phyloP scores from a whole-genome alignment of 352 stramenopile species.

The Globisporangium carolinianum region DNA sequence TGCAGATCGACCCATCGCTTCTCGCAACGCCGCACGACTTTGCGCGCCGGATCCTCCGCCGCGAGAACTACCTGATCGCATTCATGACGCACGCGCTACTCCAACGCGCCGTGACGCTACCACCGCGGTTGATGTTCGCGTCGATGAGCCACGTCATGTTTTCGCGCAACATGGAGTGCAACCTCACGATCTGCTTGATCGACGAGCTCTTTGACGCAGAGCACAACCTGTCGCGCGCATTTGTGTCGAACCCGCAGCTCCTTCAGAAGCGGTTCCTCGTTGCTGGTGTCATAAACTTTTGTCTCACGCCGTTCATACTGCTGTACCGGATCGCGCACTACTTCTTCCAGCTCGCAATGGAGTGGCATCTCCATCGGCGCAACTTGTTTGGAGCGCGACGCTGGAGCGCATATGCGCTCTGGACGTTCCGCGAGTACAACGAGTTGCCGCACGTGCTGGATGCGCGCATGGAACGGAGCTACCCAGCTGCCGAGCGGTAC shows the following conservation, averaged over 20 bases:
- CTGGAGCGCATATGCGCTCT: conserved; percentile 88
- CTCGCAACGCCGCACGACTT: conserved; percentile 84
- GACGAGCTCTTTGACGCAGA: conserved; percentile 95
- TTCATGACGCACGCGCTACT: conserved; percentile 96
- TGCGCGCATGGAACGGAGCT: conserved; percentile 88
- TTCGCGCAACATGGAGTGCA: conserved; percentile 91
- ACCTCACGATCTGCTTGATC: conserved; percentile 93
- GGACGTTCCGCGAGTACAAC: conserved; percentile 97
- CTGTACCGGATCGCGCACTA: conserved; percentile 97
- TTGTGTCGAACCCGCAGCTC: conserved; percentile 88
- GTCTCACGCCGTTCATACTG: conserved; percentile 96
- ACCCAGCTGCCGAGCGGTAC: conserved; percentile 90
- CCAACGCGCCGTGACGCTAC: conserved; percentile 55
- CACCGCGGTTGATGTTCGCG: conserved; percentile 58
- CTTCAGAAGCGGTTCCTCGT: conserved; percentile 92
- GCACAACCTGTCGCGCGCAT: conserved; percentile 73
- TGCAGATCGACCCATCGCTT: conserved; percentile 78
- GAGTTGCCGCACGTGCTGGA: conserved; percentile 96
- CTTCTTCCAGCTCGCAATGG: conserved; percentile 95
- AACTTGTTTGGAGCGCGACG: conserved; percentile 94
- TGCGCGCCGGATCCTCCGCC: conserved; percentile 95
- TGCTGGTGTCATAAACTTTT: conserved; percentile 91
- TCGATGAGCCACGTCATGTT: conserved; percentile 78
- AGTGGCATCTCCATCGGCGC: conserved; percentile 88
- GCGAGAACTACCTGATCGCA: conserved; percentile 98